These are phyloP conservation scores for Zygosaccharomyces sapae DNA, from an alignment of 1,139 yeast genomes.

Conservation along the genomic window DNA sequence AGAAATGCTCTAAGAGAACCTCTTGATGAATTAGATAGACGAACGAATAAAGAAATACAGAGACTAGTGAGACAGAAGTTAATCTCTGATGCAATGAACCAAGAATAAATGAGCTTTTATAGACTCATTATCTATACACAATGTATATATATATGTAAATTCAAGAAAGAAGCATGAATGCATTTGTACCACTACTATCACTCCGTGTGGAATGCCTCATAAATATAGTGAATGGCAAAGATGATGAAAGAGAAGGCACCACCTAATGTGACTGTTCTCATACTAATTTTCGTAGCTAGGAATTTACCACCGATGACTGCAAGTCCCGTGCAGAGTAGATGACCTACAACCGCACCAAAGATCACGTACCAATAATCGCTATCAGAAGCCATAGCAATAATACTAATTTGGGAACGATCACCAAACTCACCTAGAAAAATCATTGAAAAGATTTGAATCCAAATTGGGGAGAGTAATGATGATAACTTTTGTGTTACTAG, in stretches of 20 bases:
- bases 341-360: conserved; percentile 86
- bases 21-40: conserved; percentile 38
- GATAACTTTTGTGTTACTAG: conserved; percentile 63
- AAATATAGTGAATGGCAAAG: conserved; percentile 76
- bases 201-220: conserved; percentile 46
- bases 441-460: conserved; percentile 95
- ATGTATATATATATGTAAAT: not conserved
- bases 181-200: not conserved
- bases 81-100: conserved; percentile 13
- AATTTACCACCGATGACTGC: conserved; percentile 95
- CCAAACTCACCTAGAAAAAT: conserved; percentile 99
- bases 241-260: conserved; percentile 84
- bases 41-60: conserved; percentile 42
- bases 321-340: conserved; percentile 79
- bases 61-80: conserved; percentile 41
- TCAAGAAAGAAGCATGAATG: not conserved
- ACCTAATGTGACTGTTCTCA: conserved; percentile 87
- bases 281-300: conserved; percentile 80
- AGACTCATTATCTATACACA: not conserved
- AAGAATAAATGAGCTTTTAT: not conserved
- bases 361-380: conserved; percentile 88
- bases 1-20: conserved; percentile 33
- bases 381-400: conserved; percentile 98
- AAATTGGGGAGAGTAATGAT: conserved; percentile 74
- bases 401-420: conserved; percentile 95